Percentiles rank a stretch among this genome's conserved stretches.
phyloP scores from a whole-genome alignment of 306 rosid genomes.

The Geum urbanum region DNA sequence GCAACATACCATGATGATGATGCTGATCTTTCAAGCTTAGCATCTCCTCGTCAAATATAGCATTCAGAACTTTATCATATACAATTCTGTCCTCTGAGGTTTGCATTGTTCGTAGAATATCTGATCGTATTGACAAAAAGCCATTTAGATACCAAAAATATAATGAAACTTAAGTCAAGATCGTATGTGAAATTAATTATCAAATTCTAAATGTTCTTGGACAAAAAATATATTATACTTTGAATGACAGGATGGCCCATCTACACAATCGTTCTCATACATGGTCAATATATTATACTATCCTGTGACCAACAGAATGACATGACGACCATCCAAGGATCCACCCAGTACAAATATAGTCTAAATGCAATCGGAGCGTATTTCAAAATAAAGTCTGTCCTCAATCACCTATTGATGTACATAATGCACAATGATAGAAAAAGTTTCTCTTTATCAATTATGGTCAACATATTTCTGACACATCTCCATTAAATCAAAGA shows the following conservation, averaged over 20 bases:
- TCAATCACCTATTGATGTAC: neutral
- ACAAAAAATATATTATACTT: neutral
- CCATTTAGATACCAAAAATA: neutral
- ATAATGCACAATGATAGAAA: too few relatives aligned
- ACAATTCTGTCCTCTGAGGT: constrained; percentile 76
- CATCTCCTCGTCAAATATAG: constrained; percentile 78
- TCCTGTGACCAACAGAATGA: neutral
- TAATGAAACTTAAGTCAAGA: neutral
- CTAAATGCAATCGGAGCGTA: neutral
- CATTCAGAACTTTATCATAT: constrained; percentile 79
- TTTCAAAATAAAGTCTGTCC: neutral
- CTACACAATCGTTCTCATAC: neutral
- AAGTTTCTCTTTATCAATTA: too few relatives aligned
- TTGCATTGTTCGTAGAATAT: constrained; percentile 76
- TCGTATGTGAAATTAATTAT: too few relatives aligned
- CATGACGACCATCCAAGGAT: neutral
- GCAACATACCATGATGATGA: constrained; percentile 45
- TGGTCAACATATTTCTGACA: too few relatives aligned
- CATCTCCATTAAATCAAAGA: too few relatives aligned
- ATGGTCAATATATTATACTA: neutral
- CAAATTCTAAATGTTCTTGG: too few relatives aligned
- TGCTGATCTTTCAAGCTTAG: constrained; percentile 49
- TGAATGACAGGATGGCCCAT: neutral
- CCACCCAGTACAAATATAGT: neutral
- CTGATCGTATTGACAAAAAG: constrained; percentile 39